These are phyloP conservation scores for Metarhizium humberi DNA, from an alignment of 2,329 filamentous ascomycete genomes.

Conservation along the genomic window DNA sequence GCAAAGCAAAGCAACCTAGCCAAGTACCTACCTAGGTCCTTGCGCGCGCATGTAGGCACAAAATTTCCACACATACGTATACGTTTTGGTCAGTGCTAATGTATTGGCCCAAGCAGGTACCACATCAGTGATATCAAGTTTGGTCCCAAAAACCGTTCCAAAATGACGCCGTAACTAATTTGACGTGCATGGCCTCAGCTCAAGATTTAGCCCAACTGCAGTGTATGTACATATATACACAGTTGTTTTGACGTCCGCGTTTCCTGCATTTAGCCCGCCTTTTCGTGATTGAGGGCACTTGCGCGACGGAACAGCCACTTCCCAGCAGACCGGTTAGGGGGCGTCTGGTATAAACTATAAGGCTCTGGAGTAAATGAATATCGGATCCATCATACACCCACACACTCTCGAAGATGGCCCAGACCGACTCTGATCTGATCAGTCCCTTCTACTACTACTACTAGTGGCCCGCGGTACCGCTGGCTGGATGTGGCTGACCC, in stretches of 20 bases:
- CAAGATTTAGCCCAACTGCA: too few species aligned
- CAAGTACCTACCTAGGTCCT: too few species aligned
- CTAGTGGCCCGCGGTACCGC: neutral
- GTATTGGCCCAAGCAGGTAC: too few species aligned
- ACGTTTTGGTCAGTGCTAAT: too few species aligned
- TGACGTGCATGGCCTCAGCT: too few species aligned
- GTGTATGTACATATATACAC: too few species aligned
- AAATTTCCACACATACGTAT: too few species aligned
- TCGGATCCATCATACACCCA: neutral
- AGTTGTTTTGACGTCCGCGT: neutral
- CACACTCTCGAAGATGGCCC: neutral
- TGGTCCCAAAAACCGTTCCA: too few species aligned
- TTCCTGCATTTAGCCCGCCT: neutral
- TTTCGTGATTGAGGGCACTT: neutral
- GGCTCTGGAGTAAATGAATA: neutral
- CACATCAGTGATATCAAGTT: too few species aligned
- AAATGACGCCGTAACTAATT: too few species aligned
- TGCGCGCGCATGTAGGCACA: too few species aligned
- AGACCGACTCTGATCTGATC: neutral
- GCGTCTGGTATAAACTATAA: neutral
- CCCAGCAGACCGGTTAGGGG: slow-evolving; percentile 1
- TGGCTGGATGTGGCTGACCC: slow-evolving; percentile 1
- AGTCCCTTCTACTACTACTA: neutral
- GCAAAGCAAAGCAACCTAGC: too few species aligned
- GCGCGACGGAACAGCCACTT: slow-evolving; percentile 1